Conservation (phyloP, 2,329 filamentous ascomycete species). For the Chrysoporthe cubensis region DNA sequence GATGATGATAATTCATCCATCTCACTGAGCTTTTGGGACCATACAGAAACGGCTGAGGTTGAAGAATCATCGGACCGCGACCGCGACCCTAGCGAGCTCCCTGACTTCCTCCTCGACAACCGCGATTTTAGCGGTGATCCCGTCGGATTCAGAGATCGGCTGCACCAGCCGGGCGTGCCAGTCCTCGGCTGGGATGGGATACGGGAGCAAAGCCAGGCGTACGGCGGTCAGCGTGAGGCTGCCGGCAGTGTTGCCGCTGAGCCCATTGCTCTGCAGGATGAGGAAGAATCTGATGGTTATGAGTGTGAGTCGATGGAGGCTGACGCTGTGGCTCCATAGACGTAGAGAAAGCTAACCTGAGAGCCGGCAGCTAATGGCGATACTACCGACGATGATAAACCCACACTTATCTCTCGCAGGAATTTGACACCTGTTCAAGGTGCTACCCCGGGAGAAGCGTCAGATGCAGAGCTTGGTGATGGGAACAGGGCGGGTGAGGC, state of each 20-base stretch:
- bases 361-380: slow-evolving; percentile 58
- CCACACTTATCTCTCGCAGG: slow-evolving; percentile 54
- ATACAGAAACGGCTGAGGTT: slow-evolving; percentile 51
- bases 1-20: slow-evolving; percentile 52
- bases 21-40: slow-evolving; percentile 68
- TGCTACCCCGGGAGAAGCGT: slow-evolving; percentile 32
- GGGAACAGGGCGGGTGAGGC: neutral
- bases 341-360: slow-evolving; percentile 43
- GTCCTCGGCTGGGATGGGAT: neutral
- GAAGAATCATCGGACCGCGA: slow-evolving; percentile 33
- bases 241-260: neutral
- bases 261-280: slow-evolving; percentile 3
- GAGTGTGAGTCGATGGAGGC: slow-evolving; percentile 56
- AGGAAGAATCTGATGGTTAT: slow-evolving; percentile 52
- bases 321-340: slow-evolving; percentile 15
- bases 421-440: slow-evolving; percentile 32
- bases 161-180: neutral
- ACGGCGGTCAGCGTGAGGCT: neutral
- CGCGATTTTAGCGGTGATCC: slow-evolving; percentile 12
- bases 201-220: neutral
- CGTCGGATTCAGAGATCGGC: neutral
- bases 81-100: neutral
- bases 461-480: slow-evolving; percentile 52
- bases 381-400: slow-evolving; percentile 64
- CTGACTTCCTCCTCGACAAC: neutral